phyloP scores from a whole-genome alignment of 495 filamentous ascomycete genomes.

The Corynascus novoguineensis region DNA sequence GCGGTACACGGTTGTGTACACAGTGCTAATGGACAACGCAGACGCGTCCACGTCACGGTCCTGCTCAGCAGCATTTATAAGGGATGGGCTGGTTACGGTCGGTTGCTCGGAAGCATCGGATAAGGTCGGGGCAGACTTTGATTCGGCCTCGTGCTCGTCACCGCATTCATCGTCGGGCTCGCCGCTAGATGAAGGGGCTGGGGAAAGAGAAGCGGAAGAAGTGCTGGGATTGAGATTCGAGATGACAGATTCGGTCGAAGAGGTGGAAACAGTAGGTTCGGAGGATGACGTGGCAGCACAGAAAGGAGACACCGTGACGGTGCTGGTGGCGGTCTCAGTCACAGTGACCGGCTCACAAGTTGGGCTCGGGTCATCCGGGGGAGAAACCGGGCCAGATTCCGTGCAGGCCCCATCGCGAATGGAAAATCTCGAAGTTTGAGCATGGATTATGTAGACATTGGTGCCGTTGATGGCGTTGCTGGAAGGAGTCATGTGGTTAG shows the following conservation, averaged over 20 bases:
- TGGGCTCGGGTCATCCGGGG: background rate
- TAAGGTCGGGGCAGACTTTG: no score
- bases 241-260: background rate
- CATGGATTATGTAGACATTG: slow-evolving; percentile 47
- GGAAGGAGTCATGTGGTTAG: background rate
- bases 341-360: slow-evolving; percentile 29
- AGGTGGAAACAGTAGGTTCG: background rate
- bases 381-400: slow-evolving; percentile 10
- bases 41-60: slow-evolving; percentile 1
- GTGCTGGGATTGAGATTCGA: background rate
- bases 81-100: slow-evolving; percentile 5
- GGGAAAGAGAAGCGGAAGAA: no score
- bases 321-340: slow-evolving; percentile 22
- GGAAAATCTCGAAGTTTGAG: slow-evolving; percentile 41
- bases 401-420: slow-evolving; percentile 24
- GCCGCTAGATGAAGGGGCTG: no score
- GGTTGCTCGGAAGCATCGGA: background rate
- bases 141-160: no score
- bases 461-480: slow-evolving; percentile 47
- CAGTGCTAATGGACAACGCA: slow-evolving; percentile 21
- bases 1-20: slow-evolving; percentile 26
- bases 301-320: slow-evolving; percentile 5
- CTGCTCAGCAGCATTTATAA: background rate
- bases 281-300: background rate
- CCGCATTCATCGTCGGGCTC: background rate